Percentiles rank a stretch among this genome's conserved stretches.
These are phyloP conservation scores for Trametes cubensis DNA, from an alignment of 768 basidiomycete species.

Conservation along the genomic window DNA sequence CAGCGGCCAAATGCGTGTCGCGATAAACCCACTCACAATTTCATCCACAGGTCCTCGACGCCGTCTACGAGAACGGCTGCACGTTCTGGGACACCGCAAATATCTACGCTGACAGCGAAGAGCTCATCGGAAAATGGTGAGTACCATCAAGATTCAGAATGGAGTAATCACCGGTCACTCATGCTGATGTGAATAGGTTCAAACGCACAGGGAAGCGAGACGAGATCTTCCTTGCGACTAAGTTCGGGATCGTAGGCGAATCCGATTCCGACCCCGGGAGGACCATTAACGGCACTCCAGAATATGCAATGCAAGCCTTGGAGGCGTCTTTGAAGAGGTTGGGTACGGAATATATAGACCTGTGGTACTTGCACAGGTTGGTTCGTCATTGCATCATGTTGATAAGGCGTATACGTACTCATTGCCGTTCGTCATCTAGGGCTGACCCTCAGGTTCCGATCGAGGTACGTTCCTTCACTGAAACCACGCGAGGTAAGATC, in stretches of 20 bases:
- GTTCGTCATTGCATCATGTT: background rate
- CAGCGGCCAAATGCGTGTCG: background rate
- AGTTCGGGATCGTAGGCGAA: slow-evolving; percentile 35
- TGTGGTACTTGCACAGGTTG: slow-evolving; percentile 40
- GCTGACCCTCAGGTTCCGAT: slow-evolving; percentile 6
- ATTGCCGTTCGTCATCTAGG: background rate
- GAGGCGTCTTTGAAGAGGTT: slow-evolving; percentile 33
- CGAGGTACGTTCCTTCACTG: background rate
- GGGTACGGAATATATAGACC: slow-evolving; percentile 35
- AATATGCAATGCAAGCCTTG: slow-evolving; percentile 31
- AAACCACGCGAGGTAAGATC: no score
- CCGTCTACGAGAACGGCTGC: slow-evolving; percentile 42
- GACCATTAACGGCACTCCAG: slow-evolving; percentile 31
- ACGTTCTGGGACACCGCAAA: slow-evolving; percentile 53
- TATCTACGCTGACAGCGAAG: slow-evolving; percentile 48
- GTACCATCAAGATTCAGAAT: background rate
- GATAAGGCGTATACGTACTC: no score
- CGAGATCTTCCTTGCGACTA: slow-evolving; percentile 50
- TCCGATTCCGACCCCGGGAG: slow-evolving; percentile 1
- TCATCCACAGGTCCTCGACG: slow-evolving; percentile 43
- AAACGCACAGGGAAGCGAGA: slow-evolving; percentile 54
- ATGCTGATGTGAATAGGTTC: slow-evolving; percentile 42
- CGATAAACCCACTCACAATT: background rate
- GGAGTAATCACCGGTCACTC: no score
- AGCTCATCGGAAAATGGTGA: slow-evolving; percentile 49